Evolutionary conservation across 2,329 filamentous ascomycete genomes (phyloP).

Genomic region (Blastomyces gilchristii): DNA sequence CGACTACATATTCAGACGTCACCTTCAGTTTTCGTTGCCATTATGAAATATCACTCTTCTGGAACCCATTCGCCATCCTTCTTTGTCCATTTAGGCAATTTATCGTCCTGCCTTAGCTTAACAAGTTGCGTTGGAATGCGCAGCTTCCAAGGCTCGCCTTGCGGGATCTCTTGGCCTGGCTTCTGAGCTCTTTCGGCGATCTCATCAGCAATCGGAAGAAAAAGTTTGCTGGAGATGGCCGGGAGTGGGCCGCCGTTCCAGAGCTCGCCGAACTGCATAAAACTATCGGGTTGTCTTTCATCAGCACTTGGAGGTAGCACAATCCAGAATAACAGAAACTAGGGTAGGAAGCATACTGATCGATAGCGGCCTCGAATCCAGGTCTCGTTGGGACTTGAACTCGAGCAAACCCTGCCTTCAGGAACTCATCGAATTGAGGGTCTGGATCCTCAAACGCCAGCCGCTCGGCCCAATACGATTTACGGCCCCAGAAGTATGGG

Average conservation of each 20-base stretch:
- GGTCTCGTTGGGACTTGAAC: not conserved
- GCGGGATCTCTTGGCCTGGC: not conserved
- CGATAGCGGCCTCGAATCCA: not conserved
- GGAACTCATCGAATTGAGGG: not conserved
- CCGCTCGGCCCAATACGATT: not conserved
- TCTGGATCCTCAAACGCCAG: not conserved
- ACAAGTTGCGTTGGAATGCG: not conserved
- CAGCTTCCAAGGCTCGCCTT: not conserved
- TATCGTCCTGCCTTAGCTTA: not conserved
- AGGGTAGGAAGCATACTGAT: not conserved
- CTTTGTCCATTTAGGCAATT: not conserved
- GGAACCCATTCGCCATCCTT: not conserved
- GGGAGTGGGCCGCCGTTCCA: not conserved
- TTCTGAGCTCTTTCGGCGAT: not conserved
- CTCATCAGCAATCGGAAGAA: not conserved
- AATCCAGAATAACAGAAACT: not conserved
- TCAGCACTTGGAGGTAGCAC: not conserved
- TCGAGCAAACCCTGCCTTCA: not conserved
- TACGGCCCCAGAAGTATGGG: not conserved
- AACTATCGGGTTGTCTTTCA: not conserved
- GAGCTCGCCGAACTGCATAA: not conserved
- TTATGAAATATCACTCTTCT: not conserved
- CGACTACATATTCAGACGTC: not conserved
- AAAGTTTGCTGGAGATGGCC: not conserved
- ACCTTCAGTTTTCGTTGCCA: not conserved